Percentiles rank a stretch among this genome's conserved stretches.
Conservation (phyloP, 73 alveolate genomes). For the Strombidium stylifer region DNA sequence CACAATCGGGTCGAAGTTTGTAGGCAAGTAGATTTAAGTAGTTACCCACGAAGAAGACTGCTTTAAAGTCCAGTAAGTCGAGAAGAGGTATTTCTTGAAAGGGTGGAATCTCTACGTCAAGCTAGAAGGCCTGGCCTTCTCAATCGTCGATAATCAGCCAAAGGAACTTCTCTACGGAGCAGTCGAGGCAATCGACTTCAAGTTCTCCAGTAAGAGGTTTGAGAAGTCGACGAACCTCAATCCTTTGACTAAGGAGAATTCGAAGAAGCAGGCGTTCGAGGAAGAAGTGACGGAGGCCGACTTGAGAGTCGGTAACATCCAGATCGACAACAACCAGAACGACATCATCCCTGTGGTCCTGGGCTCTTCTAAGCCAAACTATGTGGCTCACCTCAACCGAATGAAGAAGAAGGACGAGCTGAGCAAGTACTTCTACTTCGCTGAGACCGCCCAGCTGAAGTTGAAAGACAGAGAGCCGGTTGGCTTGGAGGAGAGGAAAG, state of each 20-base stretch:
- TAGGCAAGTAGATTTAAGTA: no score
- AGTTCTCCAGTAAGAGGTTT: no score
- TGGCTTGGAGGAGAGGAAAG: no score
- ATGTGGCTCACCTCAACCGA: no score
- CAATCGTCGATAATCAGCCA: slow-evolving; percentile 81
- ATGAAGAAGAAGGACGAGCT: no score
- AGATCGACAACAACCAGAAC: slow-evolving; percentile 48
- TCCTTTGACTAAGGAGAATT: slow-evolving; percentile 1
- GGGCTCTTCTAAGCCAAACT: slow-evolving; percentile 37
- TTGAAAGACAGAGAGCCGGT: no score
- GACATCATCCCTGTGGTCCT: slow-evolving; percentile 40
- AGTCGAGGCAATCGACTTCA: no score
- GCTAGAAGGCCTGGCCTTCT: slow-evolving; percentile 85
- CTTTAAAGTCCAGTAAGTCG: background rate
- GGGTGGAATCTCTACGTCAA: slow-evolving; percentile 44
- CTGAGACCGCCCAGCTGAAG: no score
- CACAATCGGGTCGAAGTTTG: no score
- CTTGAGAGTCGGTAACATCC: slow-evolving; percentile 57
- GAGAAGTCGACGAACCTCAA: background rate
- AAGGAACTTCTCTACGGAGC: slow-evolving; percentile 75
- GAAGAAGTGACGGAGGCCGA: background rate
- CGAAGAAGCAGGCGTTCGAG: slow-evolving; percentile 3
- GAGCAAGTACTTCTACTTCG: no score
- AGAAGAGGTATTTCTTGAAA: background rate
- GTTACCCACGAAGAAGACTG: background rate